These are phyloP conservation scores for Cucurbita maxima DNA, from an alignment of 306 rosid species.

Conservation along the genomic window DNA sequence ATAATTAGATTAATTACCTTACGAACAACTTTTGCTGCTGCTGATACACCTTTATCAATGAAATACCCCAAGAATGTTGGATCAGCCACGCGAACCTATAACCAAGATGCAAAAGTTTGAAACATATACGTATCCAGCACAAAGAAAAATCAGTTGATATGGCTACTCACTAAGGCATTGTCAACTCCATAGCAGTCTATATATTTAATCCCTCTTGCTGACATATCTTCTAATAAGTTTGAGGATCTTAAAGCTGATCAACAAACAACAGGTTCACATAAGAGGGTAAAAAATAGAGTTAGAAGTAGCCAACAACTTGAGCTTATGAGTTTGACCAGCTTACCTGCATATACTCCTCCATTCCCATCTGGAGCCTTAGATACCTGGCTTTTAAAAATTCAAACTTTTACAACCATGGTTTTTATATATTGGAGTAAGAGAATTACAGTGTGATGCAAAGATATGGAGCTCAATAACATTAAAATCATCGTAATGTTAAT, in stretches of 20 bases:
- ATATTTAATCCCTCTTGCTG: slow-evolving; percentile 71
- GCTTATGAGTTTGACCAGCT: slow-evolving; percentile 1
- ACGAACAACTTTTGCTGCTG: slow-evolving; percentile 96
- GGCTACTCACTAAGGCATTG: slow-evolving; percentile 66
- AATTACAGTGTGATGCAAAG: background rate
- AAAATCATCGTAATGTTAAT: background rate
- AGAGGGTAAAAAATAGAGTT: background rate
- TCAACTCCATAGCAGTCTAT: slow-evolving; percentile 97
- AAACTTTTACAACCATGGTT: slow-evolving; percentile 13
- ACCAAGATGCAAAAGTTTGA: slow-evolving; percentile 14
- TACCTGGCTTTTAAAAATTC: slow-evolving; percentile 51
- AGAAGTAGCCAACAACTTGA: background rate
- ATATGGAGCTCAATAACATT: background rate
- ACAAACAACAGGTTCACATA: slow-evolving; percentile 2
- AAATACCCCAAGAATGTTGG: slow-evolving; percentile 90
- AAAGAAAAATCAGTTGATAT: background rate
- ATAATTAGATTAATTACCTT: slow-evolving; percentile 37
- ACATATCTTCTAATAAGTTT: slow-evolving; percentile 81
- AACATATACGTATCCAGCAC: background rate
- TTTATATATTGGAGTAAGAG: slow-evolving; percentile 5
- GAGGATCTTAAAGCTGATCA: slow-evolving; percentile 68
- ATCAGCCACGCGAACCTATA: slow-evolving; percentile 95
- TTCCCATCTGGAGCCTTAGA: slow-evolving; percentile 97
- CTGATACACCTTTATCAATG: slow-evolving; percentile 85
- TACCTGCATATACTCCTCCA: slow-evolving; percentile 95